phyloP scores from a whole-genome alignment of 75 land plant genomes.

The Larix kaempferi region DNA sequence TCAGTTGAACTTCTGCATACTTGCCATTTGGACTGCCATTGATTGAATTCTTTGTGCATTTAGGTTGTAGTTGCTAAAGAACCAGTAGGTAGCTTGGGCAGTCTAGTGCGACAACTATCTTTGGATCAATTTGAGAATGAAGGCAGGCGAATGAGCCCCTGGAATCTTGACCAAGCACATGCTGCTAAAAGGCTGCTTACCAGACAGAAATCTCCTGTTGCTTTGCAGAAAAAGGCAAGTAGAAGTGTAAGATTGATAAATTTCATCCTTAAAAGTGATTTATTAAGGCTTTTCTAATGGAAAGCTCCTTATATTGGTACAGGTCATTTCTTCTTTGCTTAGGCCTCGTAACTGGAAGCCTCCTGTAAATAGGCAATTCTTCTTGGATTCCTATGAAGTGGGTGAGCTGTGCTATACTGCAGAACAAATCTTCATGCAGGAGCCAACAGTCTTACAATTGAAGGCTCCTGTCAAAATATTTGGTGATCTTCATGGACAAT shows the following conservation, averaged over 20 bases:
- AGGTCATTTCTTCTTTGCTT: constrained; percentile 70
- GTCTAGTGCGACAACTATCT: constrained; percentile 81
- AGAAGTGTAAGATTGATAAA: not conserved
- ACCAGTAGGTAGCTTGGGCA: constrained; percentile 73
- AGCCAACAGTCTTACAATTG: constrained; percentile 74
- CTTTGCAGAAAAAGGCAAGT: constrained; percentile 75
- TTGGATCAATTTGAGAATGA: constrained; percentile 95
- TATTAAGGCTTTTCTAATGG: not conserved
- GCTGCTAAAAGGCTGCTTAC: constrained; percentile 51
- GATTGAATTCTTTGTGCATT: not conserved
- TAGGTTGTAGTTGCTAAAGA: constrained; percentile 94
- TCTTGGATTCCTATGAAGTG: constrained; percentile 81
- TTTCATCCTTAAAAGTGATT: not conserved
- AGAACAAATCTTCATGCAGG: constrained; percentile 80
- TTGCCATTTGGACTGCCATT: not conserved
- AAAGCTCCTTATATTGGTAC: constrained; percentile 11
- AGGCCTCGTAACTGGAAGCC: constrained; percentile 82
- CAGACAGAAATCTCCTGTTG: constrained; percentile 75
- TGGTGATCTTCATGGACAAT: constrained; percentile 94
- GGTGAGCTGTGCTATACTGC: constrained; percentile 85
- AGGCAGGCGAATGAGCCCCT: constrained; percentile 70
- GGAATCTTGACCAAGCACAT: constrained; percentile 44
- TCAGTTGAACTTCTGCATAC: not conserved
- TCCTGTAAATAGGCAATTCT: constrained; percentile 64
- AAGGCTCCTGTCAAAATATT: constrained; percentile 88